These are phyloP conservation scores for Somion occarium DNA, from an alignment of 1,284 basidiomycete species.

Conservation along the genomic window DNA sequence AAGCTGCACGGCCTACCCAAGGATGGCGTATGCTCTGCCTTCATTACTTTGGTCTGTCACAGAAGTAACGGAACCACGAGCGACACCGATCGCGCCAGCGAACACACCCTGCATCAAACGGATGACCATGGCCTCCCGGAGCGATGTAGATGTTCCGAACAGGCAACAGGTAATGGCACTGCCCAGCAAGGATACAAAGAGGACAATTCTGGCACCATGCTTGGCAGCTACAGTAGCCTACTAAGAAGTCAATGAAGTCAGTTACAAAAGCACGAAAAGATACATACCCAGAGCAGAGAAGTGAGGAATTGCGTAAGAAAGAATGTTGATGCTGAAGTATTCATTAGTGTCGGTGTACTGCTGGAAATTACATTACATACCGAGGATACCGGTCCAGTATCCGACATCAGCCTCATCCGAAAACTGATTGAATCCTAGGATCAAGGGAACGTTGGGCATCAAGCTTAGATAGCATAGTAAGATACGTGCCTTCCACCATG, in stretches of 20 bases:
- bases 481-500: slow-evolving; percentile 81
- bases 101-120: slow-evolving; percentile 95
- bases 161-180: slow-evolving; percentile 74
- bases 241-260: background rate
- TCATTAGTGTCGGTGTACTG: background rate
- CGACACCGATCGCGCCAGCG: slow-evolving; percentile 91
- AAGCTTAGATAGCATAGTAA: too few species aligned
- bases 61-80: slow-evolving; percentile 82
- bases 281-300: slow-evolving; percentile 77
- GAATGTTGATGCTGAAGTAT: slow-evolving; percentile 64
- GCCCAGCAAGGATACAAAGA: slow-evolving; percentile 82
- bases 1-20: slow-evolving; percentile 55
- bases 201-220: slow-evolving; percentile 83
- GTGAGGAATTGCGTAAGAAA: slow-evolving; percentile 90
- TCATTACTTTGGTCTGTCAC: slow-evolving; percentile 91
- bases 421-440: slow-evolving; percentile 58
- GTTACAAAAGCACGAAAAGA: background rate
- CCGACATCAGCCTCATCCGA: slow-evolving; percentile 73
- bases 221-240: slow-evolving; percentile 91
- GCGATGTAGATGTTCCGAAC: slow-evolving; percentile 83
- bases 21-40: slow-evolving; percentile 88
- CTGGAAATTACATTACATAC: slow-evolving; percentile 32
- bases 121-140: slow-evolving; percentile 82
- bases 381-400: slow-evolving; percentile 81
- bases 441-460: slow-evolving; percentile 5